Conservation (phyloP, 805 yeast species). For the Isabelozyma pseudorhagii region DNA sequence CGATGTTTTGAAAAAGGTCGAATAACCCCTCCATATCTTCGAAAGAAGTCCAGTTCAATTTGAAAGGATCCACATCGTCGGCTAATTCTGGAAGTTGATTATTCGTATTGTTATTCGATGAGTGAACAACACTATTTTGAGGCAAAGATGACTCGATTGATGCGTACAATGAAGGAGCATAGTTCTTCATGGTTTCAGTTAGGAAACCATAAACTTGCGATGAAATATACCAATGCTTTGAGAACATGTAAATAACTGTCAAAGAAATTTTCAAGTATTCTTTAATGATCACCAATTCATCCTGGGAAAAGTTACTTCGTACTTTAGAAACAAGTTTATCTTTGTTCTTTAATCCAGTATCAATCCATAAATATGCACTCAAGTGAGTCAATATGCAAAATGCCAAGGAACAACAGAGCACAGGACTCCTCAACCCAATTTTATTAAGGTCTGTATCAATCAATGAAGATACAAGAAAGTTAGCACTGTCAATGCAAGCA, state of each 20-base stretch:
- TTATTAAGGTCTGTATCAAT: background rate
- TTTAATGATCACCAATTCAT: background rate
- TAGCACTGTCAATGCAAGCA: background rate
- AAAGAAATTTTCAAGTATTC: background rate
- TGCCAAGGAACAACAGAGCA: background rate
- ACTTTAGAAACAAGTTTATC: conserved; percentile 5
- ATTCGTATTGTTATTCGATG: background rate
- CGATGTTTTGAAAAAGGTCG: background rate
- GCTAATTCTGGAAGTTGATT: background rate
- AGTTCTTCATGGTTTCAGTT: background rate
- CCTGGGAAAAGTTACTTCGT: conserved; percentile 6
- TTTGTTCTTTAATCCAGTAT: background rate
- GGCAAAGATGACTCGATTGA: background rate
- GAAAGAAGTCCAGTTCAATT: background rate
- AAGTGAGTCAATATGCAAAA: background rate
- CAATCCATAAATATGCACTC: background rate
- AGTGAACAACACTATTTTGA: background rate
- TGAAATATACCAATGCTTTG: background rate
- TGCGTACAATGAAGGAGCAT: background rate
- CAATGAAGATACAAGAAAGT: background rate
- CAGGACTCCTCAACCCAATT: background rate
- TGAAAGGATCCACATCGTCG: background rate
- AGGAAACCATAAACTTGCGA: background rate
- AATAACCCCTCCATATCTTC: background rate
- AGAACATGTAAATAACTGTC: background rate